Base-by-base conservation (phyloP, 1,284 basidiomycete genomes). In the Malassezia caprae region DNA sequence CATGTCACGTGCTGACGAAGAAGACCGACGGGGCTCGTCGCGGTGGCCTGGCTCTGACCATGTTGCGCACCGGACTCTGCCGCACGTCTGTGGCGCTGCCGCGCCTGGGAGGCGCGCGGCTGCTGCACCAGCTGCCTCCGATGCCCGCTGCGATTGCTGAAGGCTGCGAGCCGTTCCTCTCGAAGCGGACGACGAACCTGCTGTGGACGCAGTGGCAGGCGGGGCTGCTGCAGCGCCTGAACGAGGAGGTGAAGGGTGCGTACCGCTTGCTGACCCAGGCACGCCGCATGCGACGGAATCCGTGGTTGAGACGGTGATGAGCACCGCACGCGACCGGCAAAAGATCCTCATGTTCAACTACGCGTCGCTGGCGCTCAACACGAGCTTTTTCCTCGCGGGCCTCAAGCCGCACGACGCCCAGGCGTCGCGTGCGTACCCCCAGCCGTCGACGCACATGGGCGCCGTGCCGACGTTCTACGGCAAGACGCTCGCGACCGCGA, bases 281-380 rank as follows among this genome's bases (percentile, higher is more conserved):
- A 83, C 84, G 32, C 77, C 79, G 15, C 78, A 82, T 53, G 81
- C 82, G 65, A 80, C 80, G 59, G 77, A 79, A 63, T 81, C 78
- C 41, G 81, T 91, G 34, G 81, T 82, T 0, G 83, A 94, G 65
- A 85, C 86, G 15, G 81, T 91, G 34, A 82, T 88, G 32, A 79
- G 81, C 48, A 82, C 86, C 4, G 82, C 89, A 1, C 73, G 77
- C 28, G 79, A 84, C 50, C 81, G 82, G 37, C 78, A 80, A 32
- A 78, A 82, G 58, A 80, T 83, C 3, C 77, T 91, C 44, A 83
- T 84, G 32, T 96, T 91, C 78, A 94, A 89, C 77, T 90, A 91
- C 69, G 90, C 90, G 2, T 86, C 86, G 60, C 82, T 89, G 49
- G 88, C 93, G 11, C 79, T 96, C 61, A 98, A 98, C 78, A 96